phyloP scores from a whole-genome alignment of 2,329 filamentous ascomycete genomes.

The Fusarium proliferatum region DNA sequence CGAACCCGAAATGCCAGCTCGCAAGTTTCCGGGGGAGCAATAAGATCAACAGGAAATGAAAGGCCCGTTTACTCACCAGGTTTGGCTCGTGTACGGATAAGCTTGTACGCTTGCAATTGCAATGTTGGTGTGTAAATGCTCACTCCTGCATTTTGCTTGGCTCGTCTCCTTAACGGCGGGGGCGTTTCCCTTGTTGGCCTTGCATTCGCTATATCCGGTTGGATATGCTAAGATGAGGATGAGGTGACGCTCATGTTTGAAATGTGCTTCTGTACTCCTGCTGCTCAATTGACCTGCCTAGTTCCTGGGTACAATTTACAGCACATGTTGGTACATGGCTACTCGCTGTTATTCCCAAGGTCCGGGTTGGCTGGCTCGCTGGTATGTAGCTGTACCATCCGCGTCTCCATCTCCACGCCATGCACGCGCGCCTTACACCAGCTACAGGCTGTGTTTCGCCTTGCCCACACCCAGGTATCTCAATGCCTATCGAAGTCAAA shows the following conservation, averaged over 20 bases:
- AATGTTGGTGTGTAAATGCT: constrained; percentile 23
- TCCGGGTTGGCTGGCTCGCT: neutral
- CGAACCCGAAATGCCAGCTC: constrained; percentile 20
- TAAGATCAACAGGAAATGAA: constrained; percentile 1
- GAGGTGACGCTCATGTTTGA: constrained; percentile 15
- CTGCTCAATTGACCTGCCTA: neutral
- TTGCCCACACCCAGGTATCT: neutral
- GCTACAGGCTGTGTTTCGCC: constrained; percentile 19
- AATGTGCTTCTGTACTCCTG: constrained; percentile 1
- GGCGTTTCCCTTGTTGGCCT: constrained; percentile 11
- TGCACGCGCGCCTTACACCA: neutral
- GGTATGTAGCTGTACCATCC: constrained; percentile 9
- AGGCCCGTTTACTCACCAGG: constrained; percentile 4
- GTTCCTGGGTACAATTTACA: neutral
- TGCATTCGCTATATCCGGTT: constrained; percentile 11
- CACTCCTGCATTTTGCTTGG: constrained; percentile 17
- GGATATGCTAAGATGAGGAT: constrained; percentile 2
- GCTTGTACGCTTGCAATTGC: neutral
- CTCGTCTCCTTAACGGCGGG: constrained; percentile 14
- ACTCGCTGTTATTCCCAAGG: constrained; percentile 10
- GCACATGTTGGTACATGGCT: neutral
- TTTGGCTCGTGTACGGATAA: constrained; percentile 5
- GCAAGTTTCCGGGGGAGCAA: neutral
- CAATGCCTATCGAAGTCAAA: constrained; percentile 2
- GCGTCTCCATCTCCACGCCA: neutral